phyloP scores from a whole-genome alignment of 2,329 filamentous ascomycete genomes.

The Botrytis tulipae region DNA sequence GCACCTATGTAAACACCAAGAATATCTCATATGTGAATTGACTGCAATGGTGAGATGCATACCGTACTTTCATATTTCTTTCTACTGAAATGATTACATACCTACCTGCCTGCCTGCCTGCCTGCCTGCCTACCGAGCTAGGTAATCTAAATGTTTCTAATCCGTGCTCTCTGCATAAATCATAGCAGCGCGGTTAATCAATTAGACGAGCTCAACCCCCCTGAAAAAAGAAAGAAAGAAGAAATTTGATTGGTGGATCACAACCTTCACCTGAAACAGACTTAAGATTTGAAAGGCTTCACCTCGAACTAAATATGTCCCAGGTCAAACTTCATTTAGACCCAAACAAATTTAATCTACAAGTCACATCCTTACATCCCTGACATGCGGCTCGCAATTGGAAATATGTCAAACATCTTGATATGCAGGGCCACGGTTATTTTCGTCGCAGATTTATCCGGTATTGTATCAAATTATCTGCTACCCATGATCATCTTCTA shows the following conservation, averaged over 20 bases:
- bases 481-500: background rate
- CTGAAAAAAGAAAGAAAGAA: background rate
- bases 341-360: conserved; percentile 11
- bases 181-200: conserved; percentile 16
- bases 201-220: conserved; percentile 15
- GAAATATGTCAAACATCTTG: conserved; percentile 9
- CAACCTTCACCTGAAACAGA: conserved; percentile 16
- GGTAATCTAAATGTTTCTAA: background rate
- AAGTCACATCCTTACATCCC: background rate
- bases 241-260: conserved; percentile 18
- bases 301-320: conserved; percentile 13
- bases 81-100: background rate
- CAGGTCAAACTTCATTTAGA: conserved; percentile 12
- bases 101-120: no score
- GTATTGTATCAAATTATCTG: background rate
- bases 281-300: conserved; percentile 15
- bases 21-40: background rate
- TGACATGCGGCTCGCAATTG: background rate
- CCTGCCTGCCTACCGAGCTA: background rate
- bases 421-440: background rate
- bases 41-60: background rate
- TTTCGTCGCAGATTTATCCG: conserved; percentile 12
- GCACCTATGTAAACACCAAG: background rate
- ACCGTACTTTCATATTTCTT: background rate
- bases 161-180: background rate